Base-by-base conservation (phyloP, 306 rosid species). In the Senna tora region DNA sequence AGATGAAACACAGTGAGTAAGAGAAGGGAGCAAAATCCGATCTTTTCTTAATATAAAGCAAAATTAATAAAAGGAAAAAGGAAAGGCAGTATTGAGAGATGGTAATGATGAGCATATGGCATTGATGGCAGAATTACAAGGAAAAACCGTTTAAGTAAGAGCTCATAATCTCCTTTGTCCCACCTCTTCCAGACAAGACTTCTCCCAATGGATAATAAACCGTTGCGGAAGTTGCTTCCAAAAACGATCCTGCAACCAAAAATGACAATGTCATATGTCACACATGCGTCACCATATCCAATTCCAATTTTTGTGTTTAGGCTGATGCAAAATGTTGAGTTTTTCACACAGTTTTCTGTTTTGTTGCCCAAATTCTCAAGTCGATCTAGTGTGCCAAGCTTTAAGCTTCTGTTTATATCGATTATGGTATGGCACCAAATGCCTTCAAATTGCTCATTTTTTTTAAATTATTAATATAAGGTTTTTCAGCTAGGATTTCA, bases 131-230 rank as follows among this genome's bases (percentile, higher is more conserved):
- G 60, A 54, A 64, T 46, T 54, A 33, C 57, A 33, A 45, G 60
- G 59, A 17, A 28, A 43, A 16, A 57, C 13, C 58, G 17, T 46
- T 16, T 43, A 58, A 71, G 36, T 51, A 70, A 62, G 67, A 60
- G 77, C 46, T 65, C 67, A 54, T 77, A 21, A 71, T 77, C 81
- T 71, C 13, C 13, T 53, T 34, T 63, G 71, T 62, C 71, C 61
- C 71, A 46, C 42, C 30, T 50, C 32, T 60, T 51, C 50, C 57
- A 51, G 72, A 61, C 81, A 60, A 75, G 46, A 69, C 47, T 60
- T 50, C 19, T 36, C 43, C 15, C 45, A 38, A 28, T 57, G 74
- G 68, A 56, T 45, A 43, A 13, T 14, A 52, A 64, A 39, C 65
- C 32, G 19, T 55, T 65, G 66, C 38, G 8, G 16, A 38, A 62